Evolutionary conservation across 345 rosid genomes (phyloP), one percentile per base, ranked within the genome.

Genomic region (Populus deltoides): DNA sequence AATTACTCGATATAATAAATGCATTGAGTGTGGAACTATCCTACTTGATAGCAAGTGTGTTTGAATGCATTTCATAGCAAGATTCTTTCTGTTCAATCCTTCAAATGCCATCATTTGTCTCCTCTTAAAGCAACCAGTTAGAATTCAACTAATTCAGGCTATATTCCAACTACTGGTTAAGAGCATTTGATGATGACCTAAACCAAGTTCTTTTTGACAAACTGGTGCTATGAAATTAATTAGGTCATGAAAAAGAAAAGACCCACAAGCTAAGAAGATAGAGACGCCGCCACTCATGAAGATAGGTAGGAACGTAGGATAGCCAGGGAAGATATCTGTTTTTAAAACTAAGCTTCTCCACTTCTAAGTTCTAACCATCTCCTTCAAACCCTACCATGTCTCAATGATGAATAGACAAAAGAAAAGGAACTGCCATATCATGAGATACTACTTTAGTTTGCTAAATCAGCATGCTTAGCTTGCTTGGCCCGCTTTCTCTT

Each of bases 401-500:
- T 79, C 68, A n/a, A 68, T 41, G 35, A 79, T 79, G 81, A 68
- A 24, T 18, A 39, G 13, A 38, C 16, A 15, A 20, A 72, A 49
- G 51, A 63, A 51, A 41, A 24, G 49, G 69, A 43, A 29, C 35
- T 73, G 47, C 47, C 29, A n/a, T 63, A 24, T 72, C 27, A 63
- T 63, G 9, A 41, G 31, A 12, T 36, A 20, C 53, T 6, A 3
- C 15, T 68, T 76, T 45, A 10, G 12, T 24, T 18, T 35, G 18
- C 74, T 59, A 6, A 5, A 5, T 12, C 41, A 38, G 7, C 55
- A 73, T 73, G 75, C 43, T 61, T 74, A 16, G 59, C 78, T 55
- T 68, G 74, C 82, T 45, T 47, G 22, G n/a, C 74, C 62, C 29
- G 36, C 68, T 22, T 68, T 69, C 78, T 61, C 69, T 74, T 41